Evolutionary conservation across 2,329 filamentous ascomycete genomes (phyloP), one percentile per base, ranked within the genome.

Genomic region (Alternaria sp.): DNA sequence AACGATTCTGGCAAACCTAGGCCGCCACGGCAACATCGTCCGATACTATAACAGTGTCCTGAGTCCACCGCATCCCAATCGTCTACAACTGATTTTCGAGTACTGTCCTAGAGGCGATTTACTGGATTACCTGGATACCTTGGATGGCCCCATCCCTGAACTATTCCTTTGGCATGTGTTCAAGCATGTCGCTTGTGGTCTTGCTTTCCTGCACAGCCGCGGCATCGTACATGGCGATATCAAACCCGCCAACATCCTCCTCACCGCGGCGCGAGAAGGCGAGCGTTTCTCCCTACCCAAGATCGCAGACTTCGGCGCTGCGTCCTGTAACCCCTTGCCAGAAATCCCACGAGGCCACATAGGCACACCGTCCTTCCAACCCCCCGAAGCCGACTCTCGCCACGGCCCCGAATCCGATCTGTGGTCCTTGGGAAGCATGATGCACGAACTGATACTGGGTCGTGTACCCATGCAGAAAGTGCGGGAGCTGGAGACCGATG

Each of bases 211-310:
- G 19, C 66, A 69, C 30, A 28, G 45, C 4, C 56, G 50, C 8
- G 44, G 50, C 9, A 47, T 69, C 5, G n/a, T 65, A 10, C 64
- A 69, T 15, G 52, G 52, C 32, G 58, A 61, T 2, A 54, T 56
- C 2, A 61, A 61, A n/a, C 30, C 51, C 9, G 26, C 46, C 21
- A 70, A 69, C 43, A 69, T 69, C 21, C 65, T 69, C 15, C 43
- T 70, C 17, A 23, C 36, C n/a, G 13, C 57, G 21, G 32, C 47
- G 8, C 47, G 17, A 26, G 21, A 40, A 21, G 47, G 32, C 17
- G 47, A 52, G 6, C 8, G 21, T 5, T 59, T 45, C 13, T 49
- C 57, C 10, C 6, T 59, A 19, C 57, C 36, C 17, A 59, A 52
- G 25, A 46, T 59, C 19, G 57, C 49, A 36, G 47, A 59, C 19